These are phyloP conservation scores for Eucalyptus pauciflora DNA, from an alignment of 345 rosid genomes.

Conservation along the genomic window DNA sequence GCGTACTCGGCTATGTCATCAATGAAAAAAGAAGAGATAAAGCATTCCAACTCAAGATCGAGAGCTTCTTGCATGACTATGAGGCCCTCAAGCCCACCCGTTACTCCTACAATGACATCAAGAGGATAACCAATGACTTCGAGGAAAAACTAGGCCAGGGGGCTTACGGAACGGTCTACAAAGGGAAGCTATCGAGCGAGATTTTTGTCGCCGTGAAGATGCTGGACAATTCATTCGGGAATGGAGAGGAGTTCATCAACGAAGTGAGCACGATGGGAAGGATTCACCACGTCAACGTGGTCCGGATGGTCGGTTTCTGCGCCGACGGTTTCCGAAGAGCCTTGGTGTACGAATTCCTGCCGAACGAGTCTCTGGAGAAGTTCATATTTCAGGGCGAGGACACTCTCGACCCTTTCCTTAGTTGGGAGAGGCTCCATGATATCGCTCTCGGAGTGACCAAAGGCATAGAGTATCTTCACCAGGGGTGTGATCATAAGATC, in stretches of 20 bases:
- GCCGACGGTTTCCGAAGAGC: constrained; percentile 1
- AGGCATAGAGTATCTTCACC: constrained; percentile 14
- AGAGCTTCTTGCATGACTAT: constrained; percentile 1
- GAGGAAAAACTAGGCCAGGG: constrained; percentile 10
- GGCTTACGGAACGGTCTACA: constrained; percentile 9
- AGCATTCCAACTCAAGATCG: not conserved
- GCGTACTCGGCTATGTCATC: not conserved
- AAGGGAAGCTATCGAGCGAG: constrained; percentile 5
- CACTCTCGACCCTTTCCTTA: not conserved
- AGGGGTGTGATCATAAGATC: constrained; percentile 9
- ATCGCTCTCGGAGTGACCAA: constrained; percentile 7
- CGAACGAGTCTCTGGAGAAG: constrained; percentile 14
- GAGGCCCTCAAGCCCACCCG: constrained; percentile 9
- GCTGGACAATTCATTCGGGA: not conserved
- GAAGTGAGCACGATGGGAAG: constrained; percentile 12
- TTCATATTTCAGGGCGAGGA: not conserved
- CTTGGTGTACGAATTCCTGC: constrained; percentile 8
- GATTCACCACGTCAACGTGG: constrained; percentile 16
- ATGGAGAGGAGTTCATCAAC: constrained; percentile 9
- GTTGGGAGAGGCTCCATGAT: not conserved
- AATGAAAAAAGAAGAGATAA: not conserved
- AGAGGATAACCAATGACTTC: not conserved
- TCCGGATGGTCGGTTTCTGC: constrained; percentile 5
- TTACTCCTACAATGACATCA: not conserved
- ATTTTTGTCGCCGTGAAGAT: constrained; percentile 8